Evolutionary conservation across 2,329 filamentous ascomycete species (phyloP).

Genomic region (Diaporthe sp.): DNA sequence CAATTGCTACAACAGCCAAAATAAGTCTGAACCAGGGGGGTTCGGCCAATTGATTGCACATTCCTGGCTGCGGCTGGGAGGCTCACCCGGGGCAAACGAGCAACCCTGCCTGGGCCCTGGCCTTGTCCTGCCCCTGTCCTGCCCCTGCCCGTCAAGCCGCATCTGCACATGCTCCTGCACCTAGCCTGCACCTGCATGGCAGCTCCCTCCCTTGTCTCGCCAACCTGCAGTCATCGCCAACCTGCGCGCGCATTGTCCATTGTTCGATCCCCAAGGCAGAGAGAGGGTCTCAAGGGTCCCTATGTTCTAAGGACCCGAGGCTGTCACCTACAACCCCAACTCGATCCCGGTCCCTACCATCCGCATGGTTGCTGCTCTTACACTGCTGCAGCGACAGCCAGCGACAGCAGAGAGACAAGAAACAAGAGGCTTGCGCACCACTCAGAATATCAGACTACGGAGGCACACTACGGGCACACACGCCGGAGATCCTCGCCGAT

Average conservation of each 20-base stretch:
- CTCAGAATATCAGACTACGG: constrained; percentile 6
- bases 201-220: constrained; percentile 31
- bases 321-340: constrained; percentile 7
- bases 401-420: background rate
- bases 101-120: background rate
- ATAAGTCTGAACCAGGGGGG: background rate
- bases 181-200: constrained; percentile 25
- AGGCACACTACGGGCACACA: background rate
- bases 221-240: constrained; percentile 28
- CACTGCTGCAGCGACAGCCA: background rate
- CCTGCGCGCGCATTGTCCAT: constrained; percentile 18
- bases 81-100: background rate
- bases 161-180: constrained; percentile 30
- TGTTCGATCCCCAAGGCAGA: constrained; percentile 13
- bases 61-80: constrained; percentile 14
- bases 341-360: background rate
- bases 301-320: constrained; percentile 23
- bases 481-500: constrained; percentile 28
- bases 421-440: background rate
- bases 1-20: background rate
- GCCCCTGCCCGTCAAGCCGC: constrained; percentile 16
- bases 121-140: background rate
- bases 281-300: constrained; percentile 1
- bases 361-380: constrained; percentile 6
- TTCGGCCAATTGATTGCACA: background rate